Base-by-base conservation (phyloP, 2,329 filamentous ascomycete genomes). In the Aspergillus amoenus region DNA sequence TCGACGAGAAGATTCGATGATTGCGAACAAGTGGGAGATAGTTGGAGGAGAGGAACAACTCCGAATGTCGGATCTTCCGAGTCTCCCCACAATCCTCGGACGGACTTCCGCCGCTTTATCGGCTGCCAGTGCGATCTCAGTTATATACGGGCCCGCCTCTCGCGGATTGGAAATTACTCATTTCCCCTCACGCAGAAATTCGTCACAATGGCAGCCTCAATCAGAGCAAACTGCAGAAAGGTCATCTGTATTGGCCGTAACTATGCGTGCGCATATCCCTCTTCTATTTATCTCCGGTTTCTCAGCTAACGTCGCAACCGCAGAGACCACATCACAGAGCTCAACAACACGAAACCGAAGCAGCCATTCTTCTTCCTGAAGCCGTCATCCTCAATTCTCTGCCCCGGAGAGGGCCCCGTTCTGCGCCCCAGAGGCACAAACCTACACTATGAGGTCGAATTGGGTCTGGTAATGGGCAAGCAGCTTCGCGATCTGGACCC, bases 291-390 rank as follows among this genome's bases (percentile, higher is more conserved):
- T 7, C 41, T 27, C 7, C 34, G 30, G 21, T 49, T 40, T 11
- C 39, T 7, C 18, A 27, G 34, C 56, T 61, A 49, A 61, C 56
- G 8, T 34, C 21, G 39, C 37, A 43, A 21, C 37, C 52, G 39
- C 69, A 94, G 91, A 69, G 94, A 96, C 76, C 94, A 99, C 78
- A 89, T 97, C 71, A 85, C 88, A 62, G 94, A 99, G 80, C 84
- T 99, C 66, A 92, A 92, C 76, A 96, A 88, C 76, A 82, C 83
- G 59, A 86, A 87, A 64, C 94, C 94, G 50, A 95, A 94, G 75
- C 92, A 97, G 77, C 94, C 94, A 24, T 97, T 99, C 80, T 99
- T 97, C 87, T 99, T 99, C 83, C 85, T 97, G 66, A 99, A 99
- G 82, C 94, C 94, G 2, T 79, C 93, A 0, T 91, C 89, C 41